Base-by-base conservation (phyloP, 1,284 basidiomycete genomes). In the Ganoderma resinaceum region DNA sequence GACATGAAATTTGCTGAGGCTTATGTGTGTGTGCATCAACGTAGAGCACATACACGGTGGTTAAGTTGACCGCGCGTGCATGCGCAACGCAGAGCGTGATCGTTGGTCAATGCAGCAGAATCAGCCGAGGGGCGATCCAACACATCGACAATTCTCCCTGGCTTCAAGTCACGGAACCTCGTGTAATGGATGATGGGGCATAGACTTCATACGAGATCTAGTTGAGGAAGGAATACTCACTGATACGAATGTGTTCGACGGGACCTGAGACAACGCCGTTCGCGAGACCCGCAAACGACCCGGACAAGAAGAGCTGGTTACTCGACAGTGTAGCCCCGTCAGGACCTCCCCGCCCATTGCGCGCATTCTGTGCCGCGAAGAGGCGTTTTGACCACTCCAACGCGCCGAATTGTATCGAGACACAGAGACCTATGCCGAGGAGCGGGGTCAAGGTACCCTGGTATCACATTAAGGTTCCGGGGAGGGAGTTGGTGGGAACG, bases 181-280 rank as follows among this genome's bases (percentile, higher is more conserved):
- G 31, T 9, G 2, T n/a, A 59, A n/a, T n/a, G 43, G 43, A 46
- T 46, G 18, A 26, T 26, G 20, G 8, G 8, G 35, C 35, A 23
- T 1, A 18, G 14, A 37, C 14, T 58, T 29, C 11, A 18, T 18
- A n/a, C 14, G 57, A 43, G 20, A 49, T 42, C 35, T 23, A 3
- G 7, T 49, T 38, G 53, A 2, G 38, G 20, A 23, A 53, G n/a
- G 29, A 70, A 86, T 38, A 62, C 67, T 68, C 74, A 92, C 97
- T 93, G 76, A 99, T 99, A 85, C 97, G 94, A 76, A 99, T 96
- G 78, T 99, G 96, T 80, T 99, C 97, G 16, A 99, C 96, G 2
- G 97, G 97, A 1, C 96, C 95, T 0, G 96, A 97, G 23, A 98
- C 95, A 66, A 97, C 86, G 55, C 94, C 92, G 79, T 99, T 99